Percentiles rank a stretch among this genome's conserved stretches.
These are phyloP conservation scores for Yamadazyma pseudoaaseri DNA, from an alignment of 1,139 yeast genomes.

Conservation along the genomic window DNA sequence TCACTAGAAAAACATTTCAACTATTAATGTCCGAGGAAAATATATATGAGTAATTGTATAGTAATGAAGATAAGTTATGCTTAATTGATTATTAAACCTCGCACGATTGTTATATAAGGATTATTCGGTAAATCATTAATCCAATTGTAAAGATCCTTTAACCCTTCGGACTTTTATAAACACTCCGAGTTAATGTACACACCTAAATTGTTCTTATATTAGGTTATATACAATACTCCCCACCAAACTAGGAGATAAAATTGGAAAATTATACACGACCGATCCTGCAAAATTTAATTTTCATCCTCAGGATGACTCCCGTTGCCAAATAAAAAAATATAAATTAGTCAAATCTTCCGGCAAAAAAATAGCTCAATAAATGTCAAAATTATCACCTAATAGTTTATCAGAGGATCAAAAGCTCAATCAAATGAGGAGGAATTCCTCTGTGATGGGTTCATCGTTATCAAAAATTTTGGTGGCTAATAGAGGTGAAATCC, in stretches of 20 bases:
- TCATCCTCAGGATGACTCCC: conserved; percentile 1
- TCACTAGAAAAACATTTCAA: conserved; percentile 5
- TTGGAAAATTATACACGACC: background rate
- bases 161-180: conserved; percentile 1
- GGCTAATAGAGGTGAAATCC: conserved; percentile 96
- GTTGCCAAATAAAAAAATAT: conserved; percentile 3
- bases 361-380: too few relatives aligned
- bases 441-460: conserved; percentile 60
- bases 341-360: conserved; percentile 10
- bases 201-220: background rate
- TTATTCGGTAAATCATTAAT: too few relatives aligned
- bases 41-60: too few relatives aligned
- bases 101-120: too few relatives aligned
- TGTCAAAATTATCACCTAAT: conserved; percentile 16
- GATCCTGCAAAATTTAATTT: background rate
- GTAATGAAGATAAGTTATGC: too few relatives aligned
- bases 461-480: conserved; percentile 72
- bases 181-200: background rate
- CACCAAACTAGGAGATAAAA: background rate
- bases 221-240: background rate
- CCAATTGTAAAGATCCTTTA: too few relatives aligned
- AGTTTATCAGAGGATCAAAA: conserved; percentile 18
- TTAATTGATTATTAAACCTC: too few relatives aligned
- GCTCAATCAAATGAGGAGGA: conserved; percentile 57
- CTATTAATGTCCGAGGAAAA: conserved; percentile 4